Base-by-base conservation (phyloP, 2,329 filamentous ascomycete genomes). In the Scedosporium boydii region DNA sequence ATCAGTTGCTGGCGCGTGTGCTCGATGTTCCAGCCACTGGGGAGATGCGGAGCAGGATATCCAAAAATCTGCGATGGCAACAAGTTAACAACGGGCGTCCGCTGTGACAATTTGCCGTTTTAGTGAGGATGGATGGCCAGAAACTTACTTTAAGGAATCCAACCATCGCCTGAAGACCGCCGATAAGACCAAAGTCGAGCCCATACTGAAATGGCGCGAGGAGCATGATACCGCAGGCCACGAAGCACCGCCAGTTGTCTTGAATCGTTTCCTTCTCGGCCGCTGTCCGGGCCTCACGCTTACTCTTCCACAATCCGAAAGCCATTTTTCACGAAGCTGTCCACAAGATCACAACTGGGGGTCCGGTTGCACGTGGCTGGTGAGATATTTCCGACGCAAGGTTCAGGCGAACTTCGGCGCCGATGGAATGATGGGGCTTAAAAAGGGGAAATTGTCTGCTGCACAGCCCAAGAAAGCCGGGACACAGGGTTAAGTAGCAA, bases 151-250 rank as follows among this genome's bases (percentile, higher is more conserved):
- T 69, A 4, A 81, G 73, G 57, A 82, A 82, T 10, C 78, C 79
- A 2, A 72, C 68, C 78, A 80, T 81, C 63, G 78, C 79, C 68
- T 81, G 79, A 0, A 81, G 66, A 41, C 79, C 78, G 26, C 77
- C 77, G 60, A 81, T 81, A 26, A 80, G 69, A 23, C 79, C 78
- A 65, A 81, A 81, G 65, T 82, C 78, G 55, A 80, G 70, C 29
- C 80, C 80, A 67, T 82, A 82, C 63, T 82, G 80, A 64, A 82
- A 82, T 0, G 79, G 60, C 7, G 51, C 42, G n/a, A 60, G 6
- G 18, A 62, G 38, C 18, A 57, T 56, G 0, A 82, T 69, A 0
- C 77, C 76, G 62, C 78, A 81, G 21, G 79, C 78, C 6, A 76
- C 29, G 44, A 80, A 72, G 65, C 77, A 79, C 65, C 76, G 77